A percentile compares a stretch with the other conserved stretches of the same genome.
phyloP scores from a whole-genome alignment of 305 asterid genomes.

The Fraxinus sp. region DNA sequence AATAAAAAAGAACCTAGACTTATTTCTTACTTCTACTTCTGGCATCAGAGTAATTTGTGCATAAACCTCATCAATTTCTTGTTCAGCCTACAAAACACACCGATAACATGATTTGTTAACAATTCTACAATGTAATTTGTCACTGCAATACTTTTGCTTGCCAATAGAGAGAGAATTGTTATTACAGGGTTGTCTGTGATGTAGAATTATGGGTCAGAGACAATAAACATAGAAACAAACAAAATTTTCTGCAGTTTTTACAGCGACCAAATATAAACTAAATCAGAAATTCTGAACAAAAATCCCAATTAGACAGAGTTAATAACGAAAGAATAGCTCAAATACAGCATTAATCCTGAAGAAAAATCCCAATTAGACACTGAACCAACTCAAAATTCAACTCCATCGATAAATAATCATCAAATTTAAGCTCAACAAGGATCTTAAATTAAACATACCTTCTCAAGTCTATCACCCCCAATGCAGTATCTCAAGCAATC shows the following conservation, averaged over 20 bases:
- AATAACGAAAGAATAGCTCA: too few relatives aligned
- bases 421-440: too few relatives aligned
- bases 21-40: constrained; percentile 49
- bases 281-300: too few relatives aligned
- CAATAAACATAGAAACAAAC: constrained; percentile 1
- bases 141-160: neutral
- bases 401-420: too few relatives aligned
- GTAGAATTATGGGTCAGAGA: neutral
- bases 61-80: constrained; percentile 70
- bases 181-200: neutral
- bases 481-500: too few relatives aligned
- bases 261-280: neutral
- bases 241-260: neutral
- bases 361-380: too few relatives aligned
- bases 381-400: too few relatives aligned
- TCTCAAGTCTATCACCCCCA: too few relatives aligned
- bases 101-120: constrained; percentile 12
- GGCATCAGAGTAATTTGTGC: constrained; percentile 66
- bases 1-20: constrained; percentile 3
- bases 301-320: too few relatives aligned
- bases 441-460: too few relatives aligned
- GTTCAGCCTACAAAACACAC: constrained; percentile 58
- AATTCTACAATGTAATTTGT: constrained; percentile 12
- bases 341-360: too few relatives aligned
- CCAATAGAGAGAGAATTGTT: neutral